Evolutionary conservation across 2,329 filamentous ascomycete genomes (phyloP).

Genomic region (Incumbomyces delicatus): DNA sequence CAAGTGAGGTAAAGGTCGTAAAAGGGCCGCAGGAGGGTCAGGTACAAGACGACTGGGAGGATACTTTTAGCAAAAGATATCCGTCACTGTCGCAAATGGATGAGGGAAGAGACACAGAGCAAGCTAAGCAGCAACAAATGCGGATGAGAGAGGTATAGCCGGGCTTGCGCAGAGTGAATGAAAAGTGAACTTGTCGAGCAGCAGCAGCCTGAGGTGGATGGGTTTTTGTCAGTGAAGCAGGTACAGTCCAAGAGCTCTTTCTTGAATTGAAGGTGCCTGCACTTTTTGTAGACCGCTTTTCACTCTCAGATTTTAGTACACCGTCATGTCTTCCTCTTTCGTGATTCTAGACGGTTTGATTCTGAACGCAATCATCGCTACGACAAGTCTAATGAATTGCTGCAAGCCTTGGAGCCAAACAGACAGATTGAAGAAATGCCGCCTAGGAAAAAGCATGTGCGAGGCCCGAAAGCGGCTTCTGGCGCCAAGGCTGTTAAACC

Average conservation of each 20-base stretch:
- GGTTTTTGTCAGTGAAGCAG: neutral
- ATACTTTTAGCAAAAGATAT: slow-evolving; percentile 73
- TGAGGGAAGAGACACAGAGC: slow-evolving; percentile 66
- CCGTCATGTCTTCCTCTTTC: no score
- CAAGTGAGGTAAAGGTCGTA: slow-evolving; percentile 20
- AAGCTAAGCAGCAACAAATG: slow-evolving; percentile 28
- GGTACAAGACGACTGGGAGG: slow-evolving; percentile 50
- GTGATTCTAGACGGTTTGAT: no score
- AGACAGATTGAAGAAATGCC: no score
- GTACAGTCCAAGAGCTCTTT: neutral
- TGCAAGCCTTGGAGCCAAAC: no score
- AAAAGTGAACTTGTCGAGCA: neutral
- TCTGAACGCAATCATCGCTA: no score
- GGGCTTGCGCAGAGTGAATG: neutral
- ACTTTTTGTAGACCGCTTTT: no score
- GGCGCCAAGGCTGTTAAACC: no score
- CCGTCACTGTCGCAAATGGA: slow-evolving; percentile 78
- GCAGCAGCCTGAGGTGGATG: no score
- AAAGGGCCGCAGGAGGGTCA: slow-evolving; percentile 24
- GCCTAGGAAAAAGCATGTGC: no score
- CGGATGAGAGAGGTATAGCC: slow-evolving; percentile 29
- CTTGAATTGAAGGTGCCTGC: neutral
- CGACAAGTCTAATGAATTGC: no score
- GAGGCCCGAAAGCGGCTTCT: no score
- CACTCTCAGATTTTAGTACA: no score